These are phyloP conservation scores for Suhomyces anneliseae DNA, from an alignment of 1,139 yeast species.

Conservation along the genomic window DNA sequence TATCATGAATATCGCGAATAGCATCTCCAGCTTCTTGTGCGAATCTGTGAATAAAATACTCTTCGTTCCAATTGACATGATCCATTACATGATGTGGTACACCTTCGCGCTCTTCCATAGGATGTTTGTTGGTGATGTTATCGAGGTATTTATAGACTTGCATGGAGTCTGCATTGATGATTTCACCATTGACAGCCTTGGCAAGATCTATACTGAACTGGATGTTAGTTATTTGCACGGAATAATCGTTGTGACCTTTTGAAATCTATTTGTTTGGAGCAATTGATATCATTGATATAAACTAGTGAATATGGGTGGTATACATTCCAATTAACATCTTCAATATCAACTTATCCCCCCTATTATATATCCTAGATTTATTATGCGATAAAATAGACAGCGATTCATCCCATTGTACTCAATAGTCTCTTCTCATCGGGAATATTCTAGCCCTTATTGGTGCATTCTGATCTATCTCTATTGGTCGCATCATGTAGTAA, in stretches of 20 bases:
- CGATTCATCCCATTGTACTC: too few species aligned
- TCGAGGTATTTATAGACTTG: constrained; percentile 79
- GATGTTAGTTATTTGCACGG: constrained; percentile 4
- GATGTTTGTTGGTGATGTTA: constrained; percentile 89
- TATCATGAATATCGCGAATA: constrained; percentile 62
- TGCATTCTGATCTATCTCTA: too few species aligned
- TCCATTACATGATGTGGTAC: constrained; percentile 85
- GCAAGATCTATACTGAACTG: constrained; percentile 78
- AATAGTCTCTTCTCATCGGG: too few species aligned
- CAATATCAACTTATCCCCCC: too few species aligned
- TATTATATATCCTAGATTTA: too few species aligned
- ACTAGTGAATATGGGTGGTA: too few species aligned
- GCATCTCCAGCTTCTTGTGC: constrained; percentile 62
- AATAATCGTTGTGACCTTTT: neutral
- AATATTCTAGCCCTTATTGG: too few species aligned
- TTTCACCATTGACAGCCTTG: constrained; percentile 74
- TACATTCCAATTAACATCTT: too few species aligned
- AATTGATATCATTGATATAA: too few species aligned
- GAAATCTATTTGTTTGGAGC: neutral
- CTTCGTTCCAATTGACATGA: constrained; percentile 76
- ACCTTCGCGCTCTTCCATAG: constrained; percentile 69
- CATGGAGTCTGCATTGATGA: constrained; percentile 96
- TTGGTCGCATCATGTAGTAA: too few species aligned
- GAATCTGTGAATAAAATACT: constrained; percentile 81
- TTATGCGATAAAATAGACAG: too few species aligned